Percentiles rank a stretch among this genome's conserved stretches.
Conservation (phyloP, 2,329 filamentous ascomycete genomes). For the Curvularia eragrostidis region DNA sequence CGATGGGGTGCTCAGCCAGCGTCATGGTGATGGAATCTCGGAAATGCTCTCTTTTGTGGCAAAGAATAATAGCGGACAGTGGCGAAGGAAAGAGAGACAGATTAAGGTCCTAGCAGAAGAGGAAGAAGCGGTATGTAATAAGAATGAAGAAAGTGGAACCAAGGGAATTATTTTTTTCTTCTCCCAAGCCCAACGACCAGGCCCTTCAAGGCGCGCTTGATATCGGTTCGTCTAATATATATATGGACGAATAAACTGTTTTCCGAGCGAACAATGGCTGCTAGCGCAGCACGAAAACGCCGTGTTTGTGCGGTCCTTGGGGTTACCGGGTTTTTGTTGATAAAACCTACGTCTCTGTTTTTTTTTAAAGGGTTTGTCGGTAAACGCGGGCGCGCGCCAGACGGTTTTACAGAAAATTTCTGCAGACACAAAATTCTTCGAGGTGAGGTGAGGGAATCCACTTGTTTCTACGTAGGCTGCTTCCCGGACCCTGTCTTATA, state of each 20-base stretch:
- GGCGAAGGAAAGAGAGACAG: neutral
- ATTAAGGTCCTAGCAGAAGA: neutral
- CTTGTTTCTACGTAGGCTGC: neutral
- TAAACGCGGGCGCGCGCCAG: neutral
- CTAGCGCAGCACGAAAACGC: slow-evolving; percentile 10
- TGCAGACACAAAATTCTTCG: neutral
- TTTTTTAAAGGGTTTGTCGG: neutral
- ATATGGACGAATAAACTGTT: slow-evolving; percentile 4
- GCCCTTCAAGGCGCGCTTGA: neutral
- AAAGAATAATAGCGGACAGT: neutral
- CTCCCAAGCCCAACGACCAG: neutral
- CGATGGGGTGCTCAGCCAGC: slow-evolving; percentile 62
- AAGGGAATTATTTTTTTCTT: neutral
- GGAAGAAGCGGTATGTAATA: neutral
- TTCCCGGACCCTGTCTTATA: slow-evolving; percentile 4
- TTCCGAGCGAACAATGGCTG: slow-evolving; percentile 17
- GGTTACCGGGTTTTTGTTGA: neutral
- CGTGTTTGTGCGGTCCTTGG: neutral
- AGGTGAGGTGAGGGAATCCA: neutral
- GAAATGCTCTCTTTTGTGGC: neutral
- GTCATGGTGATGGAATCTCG: slow-evolving; percentile 42
- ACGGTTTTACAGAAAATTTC: neutral
- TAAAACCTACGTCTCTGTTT: no score
- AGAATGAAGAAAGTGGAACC: neutral
- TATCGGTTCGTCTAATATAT: neutral